Evolutionary conservation across 345 rosid genomes (phyloP).

Genomic region (Iberis pinnata): DNA sequence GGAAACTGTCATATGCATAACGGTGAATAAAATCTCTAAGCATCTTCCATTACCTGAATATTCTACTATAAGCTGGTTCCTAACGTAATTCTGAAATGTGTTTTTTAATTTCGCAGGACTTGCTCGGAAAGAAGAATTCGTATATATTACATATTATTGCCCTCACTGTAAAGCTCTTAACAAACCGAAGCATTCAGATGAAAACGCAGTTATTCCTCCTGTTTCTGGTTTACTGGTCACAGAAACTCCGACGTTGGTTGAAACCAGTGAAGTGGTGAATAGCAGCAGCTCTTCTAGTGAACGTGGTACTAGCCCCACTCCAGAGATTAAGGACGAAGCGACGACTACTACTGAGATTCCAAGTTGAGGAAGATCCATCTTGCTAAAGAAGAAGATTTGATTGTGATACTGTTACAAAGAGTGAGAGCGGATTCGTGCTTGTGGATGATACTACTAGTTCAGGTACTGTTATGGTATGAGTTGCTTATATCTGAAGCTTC

Average conservation of each 20-base stretch:
- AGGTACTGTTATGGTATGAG: constrained; percentile 16
- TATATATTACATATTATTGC: constrained; percentile 71
- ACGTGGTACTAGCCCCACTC: constrained; percentile 27
- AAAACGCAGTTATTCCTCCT: constrained; percentile 22
- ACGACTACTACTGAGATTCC: constrained; percentile 6
- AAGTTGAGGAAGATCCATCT: constrained; percentile 16
- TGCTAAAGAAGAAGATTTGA: constrained; percentile 10
- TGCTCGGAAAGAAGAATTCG: constrained; percentile 77
- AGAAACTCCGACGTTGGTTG: constrained; percentile 27
- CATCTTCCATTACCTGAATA: not conserved
- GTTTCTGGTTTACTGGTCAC: constrained; percentile 28
- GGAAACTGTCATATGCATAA: constrained; percentile 94
- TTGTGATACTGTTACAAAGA: not conserved
- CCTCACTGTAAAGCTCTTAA: constrained; percentile 86
- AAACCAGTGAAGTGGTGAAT: constrained; percentile 31
- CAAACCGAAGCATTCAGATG: constrained; percentile 49
- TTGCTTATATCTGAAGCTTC: constrained; percentile 16
- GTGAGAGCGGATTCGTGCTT: not conserved
- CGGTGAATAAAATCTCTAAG: constrained; percentile 42
- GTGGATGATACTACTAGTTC: constrained; percentile 14
- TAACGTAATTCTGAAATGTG: constrained; percentile 4
- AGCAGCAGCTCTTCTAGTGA: constrained; percentile 25
- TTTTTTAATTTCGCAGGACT: constrained; percentile 47
- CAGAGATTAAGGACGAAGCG: constrained; percentile 17
- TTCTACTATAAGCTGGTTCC: not conserved